Base-by-base conservation (phyloP, 2,329 filamentous ascomycete species). In the Coleophoma eucalyptorum region DNA sequence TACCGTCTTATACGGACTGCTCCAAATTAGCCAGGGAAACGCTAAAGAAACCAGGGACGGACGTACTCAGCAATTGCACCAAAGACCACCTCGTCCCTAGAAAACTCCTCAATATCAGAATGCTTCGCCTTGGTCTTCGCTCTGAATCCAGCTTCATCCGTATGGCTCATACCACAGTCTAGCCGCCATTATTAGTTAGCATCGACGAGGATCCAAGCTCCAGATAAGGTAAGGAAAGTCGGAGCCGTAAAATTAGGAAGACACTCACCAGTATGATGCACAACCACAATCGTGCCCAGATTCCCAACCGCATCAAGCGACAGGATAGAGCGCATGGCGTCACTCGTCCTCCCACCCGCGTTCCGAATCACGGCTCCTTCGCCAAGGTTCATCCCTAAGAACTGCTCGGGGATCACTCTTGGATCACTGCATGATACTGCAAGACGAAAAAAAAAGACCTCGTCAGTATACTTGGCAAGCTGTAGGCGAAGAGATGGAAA, bases 231-330 rank as follows among this genome's bases (percentile, higher is more conserved):
- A n/a, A n/a, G n/a, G n/a, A n/a, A n/a, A n/a, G n/a, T n/a, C n/a
- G n/a, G n/a, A n/a, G n/a, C n/a, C n/a, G n/a, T n/a, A n/a, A n/a
- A n/a, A n/a, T n/a, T n/a, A n/a, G n/a, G n/a, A n/a, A n/a, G n/a
- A n/a, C n/a, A 26, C 26, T 26, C 26, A 26, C 26, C 26, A 5
- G 43, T 45, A 32, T 45, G 43, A 45, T 45, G 43, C 13, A 45
- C 32, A 4, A 45, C 21, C 13, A 31, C 12, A 26, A 45, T 26
- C 7, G 21, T 44, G 91, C 90, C 60, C 96, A 97, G 90, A 96
- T 90, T 60, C 92, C 92, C 3, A 92, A 93, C 61, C 93, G 97
- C 67, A 92, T 97, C 60, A 5, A 93, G 43, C 21, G 19, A 26
- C 19, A 32, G 43, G n/a, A 20, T 32, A n/a, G 19, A n/a, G 26